phyloP scores from a whole-genome alignment of 1,284 basidiomycete genomes.

The Rhodotorula sp. region DNA sequence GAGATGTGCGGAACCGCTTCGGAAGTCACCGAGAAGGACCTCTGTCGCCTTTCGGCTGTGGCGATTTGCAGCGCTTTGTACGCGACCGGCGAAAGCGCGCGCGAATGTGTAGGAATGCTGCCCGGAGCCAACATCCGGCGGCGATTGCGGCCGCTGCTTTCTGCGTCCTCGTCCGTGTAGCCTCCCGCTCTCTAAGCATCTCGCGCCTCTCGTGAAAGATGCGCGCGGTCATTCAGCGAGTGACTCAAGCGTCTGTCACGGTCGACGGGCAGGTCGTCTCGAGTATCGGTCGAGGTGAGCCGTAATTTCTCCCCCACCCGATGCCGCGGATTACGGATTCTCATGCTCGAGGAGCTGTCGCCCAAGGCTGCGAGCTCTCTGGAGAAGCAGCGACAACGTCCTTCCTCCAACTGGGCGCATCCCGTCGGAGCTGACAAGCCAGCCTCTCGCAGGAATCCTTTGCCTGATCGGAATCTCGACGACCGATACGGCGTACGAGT shows the following conservation, averaged over 20 bases:
- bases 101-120: too few species aligned
- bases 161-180: too few species aligned
- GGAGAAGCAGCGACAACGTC: background rate
- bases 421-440: background rate
- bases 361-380: background rate
- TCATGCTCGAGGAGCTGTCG: background rate
- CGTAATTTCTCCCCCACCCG: background rate
- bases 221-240: slow-evolving; percentile 30
- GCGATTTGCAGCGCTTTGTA: too few species aligned
- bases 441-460: slow-evolving; percentile 6
- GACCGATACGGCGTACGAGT: slow-evolving; percentile 27
- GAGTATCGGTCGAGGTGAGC: slow-evolving; percentile 24
- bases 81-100: too few species aligned
- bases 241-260: slow-evolving; percentile 20
- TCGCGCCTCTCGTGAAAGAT: background rate
- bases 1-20: too few species aligned
- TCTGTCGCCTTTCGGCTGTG: too few species aligned
- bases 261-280: slow-evolving; percentile 30
- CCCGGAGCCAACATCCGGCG: too few species aligned
- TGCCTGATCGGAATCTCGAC: slow-evolving; percentile 37
- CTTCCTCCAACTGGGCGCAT: background rate
- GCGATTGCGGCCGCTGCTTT: too few species aligned
- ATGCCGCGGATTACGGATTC: background rate
- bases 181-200: background rate
- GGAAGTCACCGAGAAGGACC: too few species aligned